These are phyloP conservation scores for Aureobasidium sp. DNA, from an alignment of 2,329 filamentous ascomycete genomes.

Conservation along the genomic window DNA sequence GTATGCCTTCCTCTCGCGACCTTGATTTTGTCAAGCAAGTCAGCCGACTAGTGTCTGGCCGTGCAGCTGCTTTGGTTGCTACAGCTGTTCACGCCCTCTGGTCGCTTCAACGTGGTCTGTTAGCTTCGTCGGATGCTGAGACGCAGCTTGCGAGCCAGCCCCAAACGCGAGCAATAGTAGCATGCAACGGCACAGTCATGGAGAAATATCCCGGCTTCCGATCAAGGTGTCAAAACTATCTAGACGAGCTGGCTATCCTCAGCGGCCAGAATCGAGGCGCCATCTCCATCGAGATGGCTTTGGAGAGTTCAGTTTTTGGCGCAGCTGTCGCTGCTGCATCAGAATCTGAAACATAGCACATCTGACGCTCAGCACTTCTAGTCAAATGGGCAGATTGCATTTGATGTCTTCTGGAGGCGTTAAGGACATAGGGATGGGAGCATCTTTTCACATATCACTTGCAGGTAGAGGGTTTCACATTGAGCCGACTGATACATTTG, in stretches of 20 bases:
- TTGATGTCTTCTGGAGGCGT: background rate
- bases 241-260: constrained; percentile 50
- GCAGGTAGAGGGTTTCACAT: constrained; percentile 4
- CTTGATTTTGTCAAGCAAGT: constrained; percentile 49
- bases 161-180: constrained; percentile 40
- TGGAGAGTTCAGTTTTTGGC: constrained; percentile 68
- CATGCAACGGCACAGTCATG: constrained; percentile 72
- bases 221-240: constrained; percentile 53
- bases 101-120: constrained; percentile 37
- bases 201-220: constrained; percentile 69
- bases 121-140: background rate
- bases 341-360: background rate
- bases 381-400: background rate
- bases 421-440: background rate
- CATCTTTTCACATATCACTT: background rate
- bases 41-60: constrained; percentile 48
- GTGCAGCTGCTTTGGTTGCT: constrained; percentile 57
- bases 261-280: constrained; percentile 32
- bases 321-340: constrained; percentile 57
- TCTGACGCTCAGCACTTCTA: background rate
- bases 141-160: background rate
- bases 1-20: constrained; percentile 41
- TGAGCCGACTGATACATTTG: background rate
- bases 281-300: constrained; percentile 60
- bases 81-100: constrained; percentile 58